Conservation (phyloP, 2,329 filamentous ascomycete genomes). For the Elsinoe batatas region DNA sequence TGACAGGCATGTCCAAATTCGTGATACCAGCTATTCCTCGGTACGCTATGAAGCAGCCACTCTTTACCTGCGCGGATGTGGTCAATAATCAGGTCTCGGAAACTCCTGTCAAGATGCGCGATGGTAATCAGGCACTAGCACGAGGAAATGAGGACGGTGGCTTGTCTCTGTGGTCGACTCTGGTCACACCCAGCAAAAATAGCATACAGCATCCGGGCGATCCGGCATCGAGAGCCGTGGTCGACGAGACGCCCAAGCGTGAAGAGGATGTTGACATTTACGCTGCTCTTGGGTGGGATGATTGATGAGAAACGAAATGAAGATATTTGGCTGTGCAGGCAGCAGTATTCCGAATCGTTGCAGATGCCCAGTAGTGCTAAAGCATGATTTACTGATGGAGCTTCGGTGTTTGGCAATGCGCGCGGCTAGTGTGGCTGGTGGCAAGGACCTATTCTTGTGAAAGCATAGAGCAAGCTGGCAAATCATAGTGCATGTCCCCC, state of each 20-base stretch:
- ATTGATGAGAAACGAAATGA: slow-evolving; percentile 27
- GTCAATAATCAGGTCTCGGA: slow-evolving; percentile 2
- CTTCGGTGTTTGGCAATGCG: slow-evolving; percentile 4
- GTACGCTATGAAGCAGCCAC: slow-evolving; percentile 7
- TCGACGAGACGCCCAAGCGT: slow-evolving; percentile 20
- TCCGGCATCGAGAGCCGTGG: slow-evolving; percentile 17
- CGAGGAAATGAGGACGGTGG: background rate
- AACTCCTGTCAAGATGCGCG: slow-evolving; percentile 13
- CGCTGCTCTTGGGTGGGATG: slow-evolving; percentile 38
- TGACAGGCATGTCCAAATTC: slow-evolving; percentile 29
- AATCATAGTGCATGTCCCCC: too few relatives aligned
- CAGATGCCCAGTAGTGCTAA: background rate
- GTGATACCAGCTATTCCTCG: slow-evolving; percentile 19
- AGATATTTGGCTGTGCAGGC: slow-evolving; percentile 23
- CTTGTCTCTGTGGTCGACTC: background rate
- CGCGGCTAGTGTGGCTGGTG: background rate
- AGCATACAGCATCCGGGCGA: background rate
- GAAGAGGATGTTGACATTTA: slow-evolving; percentile 27
- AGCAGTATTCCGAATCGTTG: background rate
- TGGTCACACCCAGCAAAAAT: slow-evolving; percentile 13
- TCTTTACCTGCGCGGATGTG: background rate
- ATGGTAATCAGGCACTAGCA: background rate
- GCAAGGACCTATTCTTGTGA: background rate
- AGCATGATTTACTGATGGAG: background rate
- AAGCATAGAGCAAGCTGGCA: too few relatives aligned